Conservation (phyloP, 139 green algal species). For the Picochlorum costavermella region DNA sequence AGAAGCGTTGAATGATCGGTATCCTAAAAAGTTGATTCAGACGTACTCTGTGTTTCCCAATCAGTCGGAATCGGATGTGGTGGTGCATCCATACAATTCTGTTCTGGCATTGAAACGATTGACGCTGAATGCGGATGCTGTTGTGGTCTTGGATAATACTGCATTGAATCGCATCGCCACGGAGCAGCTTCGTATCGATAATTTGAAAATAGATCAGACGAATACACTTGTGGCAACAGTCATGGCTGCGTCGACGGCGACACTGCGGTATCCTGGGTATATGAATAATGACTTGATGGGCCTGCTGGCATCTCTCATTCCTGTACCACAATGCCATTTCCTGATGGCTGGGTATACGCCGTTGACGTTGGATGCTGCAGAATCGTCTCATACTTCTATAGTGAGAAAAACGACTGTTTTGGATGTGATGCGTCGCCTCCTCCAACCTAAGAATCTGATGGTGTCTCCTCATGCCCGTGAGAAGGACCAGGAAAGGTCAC, state of each 20-base stretch:
- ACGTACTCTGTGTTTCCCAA: conserved; percentile 96
- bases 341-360: conserved; percentile 91
- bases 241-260: conserved; percentile 96
- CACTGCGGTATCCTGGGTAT: conserved; percentile 93
- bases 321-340: conserved; percentile 95
- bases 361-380: conserved; percentile 62
- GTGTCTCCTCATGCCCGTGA: conserved; percentile 60
- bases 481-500: conserved; percentile 65
- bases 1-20: conserved; percentile 90
- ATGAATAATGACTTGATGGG: conserved; percentile 99
- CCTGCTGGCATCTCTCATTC: conserved; percentile 89
- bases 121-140: conserved; percentile 82
- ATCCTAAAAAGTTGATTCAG: conserved; percentile 94
- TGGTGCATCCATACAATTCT: conserved; percentile 99
- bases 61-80: conserved; percentile 93
- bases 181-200: conserved; percentile 50
- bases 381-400: conserved; percentile 16
- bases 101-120: conserved; percentile 96
- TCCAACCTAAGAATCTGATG: conserved; percentile 98
- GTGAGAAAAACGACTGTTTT: conserved; percentile 88
- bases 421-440: conserved; percentile 94
- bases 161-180: conserved; percentile 76
- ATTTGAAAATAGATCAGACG: conserved; percentile 74
- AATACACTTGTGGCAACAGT: conserved; percentile 96
- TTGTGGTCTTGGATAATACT: conserved; percentile 81